Evolutionary conservation across 2,329 filamentous ascomycete species (phyloP).

Genomic region (Hypoxylon sp.): DNA sequence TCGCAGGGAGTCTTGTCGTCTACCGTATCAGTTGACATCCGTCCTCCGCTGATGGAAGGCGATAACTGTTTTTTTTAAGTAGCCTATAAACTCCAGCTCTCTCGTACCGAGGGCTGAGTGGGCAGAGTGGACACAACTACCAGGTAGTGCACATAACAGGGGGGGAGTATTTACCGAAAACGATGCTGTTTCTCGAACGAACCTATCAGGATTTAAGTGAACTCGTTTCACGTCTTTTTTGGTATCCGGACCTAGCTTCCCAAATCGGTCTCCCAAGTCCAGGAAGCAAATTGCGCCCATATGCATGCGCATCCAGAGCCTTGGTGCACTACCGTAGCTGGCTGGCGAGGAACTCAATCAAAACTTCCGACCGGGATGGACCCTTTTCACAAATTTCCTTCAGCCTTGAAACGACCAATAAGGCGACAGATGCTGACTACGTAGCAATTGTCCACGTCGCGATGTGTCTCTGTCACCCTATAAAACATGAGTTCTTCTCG

Average conservation of each 20-base stretch:
- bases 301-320: constrained; percentile 13
- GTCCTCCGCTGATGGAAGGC: constrained; percentile 3
- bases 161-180: constrained; percentile 13
- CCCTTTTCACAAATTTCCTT: constrained; percentile 1
- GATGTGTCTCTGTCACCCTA: constrained; percentile 26
- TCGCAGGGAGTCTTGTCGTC: constrained; percentile 5
- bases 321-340: constrained; percentile 16
- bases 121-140: background rate
- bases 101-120: constrained; percentile 4
- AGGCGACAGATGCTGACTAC: constrained; percentile 23
- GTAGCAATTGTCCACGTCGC: constrained; percentile 34
- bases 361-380: constrained; percentile 1
- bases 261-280: constrained; percentile 21
- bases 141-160: background rate
- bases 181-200: constrained; percentile 20
- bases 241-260: constrained; percentile 28
- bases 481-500: constrained; percentile 28
- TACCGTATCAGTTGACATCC: background rate
- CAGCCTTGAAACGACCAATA: constrained; percentile 7
- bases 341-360: constrained; percentile 24
- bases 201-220: constrained; percentile 25
- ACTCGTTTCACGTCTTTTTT: constrained; percentile 30
- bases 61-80: constrained; percentile 12
- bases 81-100: constrained; percentile 10
- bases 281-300: constrained; percentile 15